phyloP scores from a whole-genome alignment of 2,329 filamentous ascomycete genomes.

The Aspergillus novoparasiticus region DNA sequence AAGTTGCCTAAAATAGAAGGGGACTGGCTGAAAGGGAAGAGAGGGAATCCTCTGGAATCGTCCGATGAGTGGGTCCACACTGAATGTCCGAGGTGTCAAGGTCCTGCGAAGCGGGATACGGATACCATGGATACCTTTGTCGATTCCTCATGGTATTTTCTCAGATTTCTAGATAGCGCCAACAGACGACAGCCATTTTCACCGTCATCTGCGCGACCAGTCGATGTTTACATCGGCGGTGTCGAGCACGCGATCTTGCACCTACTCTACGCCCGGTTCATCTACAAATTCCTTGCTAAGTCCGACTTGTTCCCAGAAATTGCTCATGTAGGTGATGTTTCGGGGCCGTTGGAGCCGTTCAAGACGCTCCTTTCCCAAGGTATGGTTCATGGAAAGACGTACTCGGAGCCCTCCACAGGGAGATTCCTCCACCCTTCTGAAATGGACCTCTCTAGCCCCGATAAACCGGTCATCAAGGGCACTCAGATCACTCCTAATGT shows the following conservation, averaged over 20 bases:
- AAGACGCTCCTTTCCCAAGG: slow-evolving; percentile 81
- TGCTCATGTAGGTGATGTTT: slow-evolving; percentile 37
- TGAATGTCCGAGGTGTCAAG: slow-evolving; percentile 69
- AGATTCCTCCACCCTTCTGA: slow-evolving; percentile 77
- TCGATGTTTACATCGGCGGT: slow-evolving; percentile 86
- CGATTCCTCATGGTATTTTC: slow-evolving; percentile 92
- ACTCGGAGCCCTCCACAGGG: slow-evolving; percentile 71
- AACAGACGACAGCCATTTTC: slow-evolving; percentile 66
- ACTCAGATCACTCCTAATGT: slow-evolving; percentile 63
- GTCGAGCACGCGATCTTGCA: slow-evolving; percentile 91
- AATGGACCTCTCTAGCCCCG: slow-evolving; percentile 63
- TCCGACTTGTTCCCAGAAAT: slow-evolving; percentile 39
- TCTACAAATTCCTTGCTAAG: slow-evolving; percentile 80
- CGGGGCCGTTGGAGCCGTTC: slow-evolving; percentile 70
- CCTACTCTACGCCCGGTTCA: slow-evolving; percentile 84
- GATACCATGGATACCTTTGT: slow-evolving; percentile 98
- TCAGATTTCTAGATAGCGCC: slow-evolving; percentile 73
- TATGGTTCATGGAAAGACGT: slow-evolving; percentile 91
- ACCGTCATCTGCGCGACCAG: slow-evolving; percentile 63
- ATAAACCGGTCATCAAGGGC: slow-evolving; percentile 62
- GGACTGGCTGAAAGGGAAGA: slow-evolving; percentile 68
- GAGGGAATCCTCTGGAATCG: slow-evolving; percentile 75
- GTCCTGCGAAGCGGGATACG: slow-evolving; percentile 75
- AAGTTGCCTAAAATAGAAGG: slow-evolving; percentile 68
- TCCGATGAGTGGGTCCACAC: slow-evolving; percentile 74